Evolutionary conservation across 345 rosid genomes (phyloP), one percentile per base, ranked within the genome.

Genomic region (Tarenaya hassleriana): DNA sequence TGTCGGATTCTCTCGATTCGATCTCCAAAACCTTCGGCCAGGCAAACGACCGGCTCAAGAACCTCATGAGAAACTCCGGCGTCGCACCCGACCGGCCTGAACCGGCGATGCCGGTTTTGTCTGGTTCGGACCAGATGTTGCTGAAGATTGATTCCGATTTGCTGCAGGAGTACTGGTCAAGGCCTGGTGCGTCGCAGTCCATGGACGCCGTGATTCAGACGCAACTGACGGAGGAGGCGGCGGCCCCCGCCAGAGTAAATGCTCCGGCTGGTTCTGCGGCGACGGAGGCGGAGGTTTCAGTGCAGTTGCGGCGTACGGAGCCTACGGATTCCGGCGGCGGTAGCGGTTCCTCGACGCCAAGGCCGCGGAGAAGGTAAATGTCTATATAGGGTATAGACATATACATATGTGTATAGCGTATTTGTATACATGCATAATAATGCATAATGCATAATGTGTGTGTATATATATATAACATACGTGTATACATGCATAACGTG

Each of bases 1-100:
- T 78, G 24, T 17, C 72, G 3, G 54, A 35, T 5, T 68, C 58
- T 14, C 81, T 80, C n/a, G 79, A 73, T 11, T 69, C 73, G 13
- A 80, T 83, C 35, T 34, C 68, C 0, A 61, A 40, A 17, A 55
- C 37, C 13, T 76, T 81, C 16, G 8, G 19, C 14, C 38, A 34
- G 10, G 80, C 69, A 16, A 74, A 39, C 20, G 74, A 76, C 52
- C 55, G 67, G 58, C 34, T 78, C 44, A 39, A 56, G 62, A 43
- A 47, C 14, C 29, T 53, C 33, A 62, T 52, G 35, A 53, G 35
- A 10, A 50, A 49, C 41, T 68, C 50, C 48, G 27, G 34, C 7
- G 10, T 12, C 29, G 46, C 8, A 35, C 63, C 35, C 7, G 7
- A 31, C 8, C 40, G 14, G 45, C 52, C 8, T 48, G 62, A 18